phyloP scores from a whole-genome alignment of 495 filamentous ascomycete species.

The Xylaria grammica region DNA sequence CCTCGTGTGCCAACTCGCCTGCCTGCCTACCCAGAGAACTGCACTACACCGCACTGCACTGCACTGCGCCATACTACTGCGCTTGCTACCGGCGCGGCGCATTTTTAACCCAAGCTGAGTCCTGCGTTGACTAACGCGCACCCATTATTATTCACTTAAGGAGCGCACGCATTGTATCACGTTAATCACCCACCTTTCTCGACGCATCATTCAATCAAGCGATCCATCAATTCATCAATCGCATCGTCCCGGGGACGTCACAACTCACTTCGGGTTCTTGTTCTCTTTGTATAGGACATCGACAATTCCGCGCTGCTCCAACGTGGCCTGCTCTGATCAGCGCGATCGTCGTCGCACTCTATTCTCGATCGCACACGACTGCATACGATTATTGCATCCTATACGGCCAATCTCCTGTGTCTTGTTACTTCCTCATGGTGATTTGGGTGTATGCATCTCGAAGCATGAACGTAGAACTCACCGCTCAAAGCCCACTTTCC shows the following conservation, averaged over 20 bases:
- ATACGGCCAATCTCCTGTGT: constrained; percentile 28
- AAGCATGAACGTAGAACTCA: constrained; percentile 51
- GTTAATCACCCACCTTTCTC: not conserved
- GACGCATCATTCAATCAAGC: constrained; percentile 8
- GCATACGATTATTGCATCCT: constrained; percentile 23
- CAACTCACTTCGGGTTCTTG: constrained; percentile 11
- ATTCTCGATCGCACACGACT: constrained; percentile 25
- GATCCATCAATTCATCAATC: constrained; percentile 16
- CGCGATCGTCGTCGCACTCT: constrained; percentile 46
- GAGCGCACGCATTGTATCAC: constrained; percentile 8
- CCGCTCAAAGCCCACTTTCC: constrained; percentile 38
- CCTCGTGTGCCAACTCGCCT: constrained; percentile 27
- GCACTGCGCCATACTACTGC: constrained; percentile 31
- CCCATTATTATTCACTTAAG: not conserved
- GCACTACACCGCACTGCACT: constrained; percentile 33
- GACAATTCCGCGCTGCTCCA: constrained; percentile 22
- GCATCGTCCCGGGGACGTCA: constrained; percentile 1
- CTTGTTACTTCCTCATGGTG: constrained; percentile 14
- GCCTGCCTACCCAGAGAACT: constrained; percentile 31
- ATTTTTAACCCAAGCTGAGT: constrained; percentile 9
- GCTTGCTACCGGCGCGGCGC: constrained; percentile 27
- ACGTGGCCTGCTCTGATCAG: constrained; percentile 45
- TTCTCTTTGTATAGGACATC: constrained; percentile 6
- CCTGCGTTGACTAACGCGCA: constrained; percentile 21
- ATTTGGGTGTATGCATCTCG: constrained; percentile 46